Conservation (phyloP, 176 grass and related monocot species). For the Zoysia japonica region DNA sequence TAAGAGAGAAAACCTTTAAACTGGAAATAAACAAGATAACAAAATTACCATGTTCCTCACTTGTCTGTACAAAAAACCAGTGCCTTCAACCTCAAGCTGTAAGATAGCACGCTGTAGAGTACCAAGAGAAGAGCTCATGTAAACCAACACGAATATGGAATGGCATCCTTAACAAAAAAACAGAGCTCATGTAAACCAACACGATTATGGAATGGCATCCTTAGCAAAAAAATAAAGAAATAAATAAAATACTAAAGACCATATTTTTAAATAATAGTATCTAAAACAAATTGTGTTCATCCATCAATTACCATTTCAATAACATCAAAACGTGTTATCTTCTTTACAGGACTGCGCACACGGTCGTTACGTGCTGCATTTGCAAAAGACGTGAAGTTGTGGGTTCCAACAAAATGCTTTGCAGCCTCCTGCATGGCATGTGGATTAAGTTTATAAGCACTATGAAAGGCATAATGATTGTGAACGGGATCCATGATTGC, state of each 20-base stretch:
- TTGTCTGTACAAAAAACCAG: constrained; percentile 96
- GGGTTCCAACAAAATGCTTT: constrained; percentile 75
- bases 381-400: constrained; percentile 91
- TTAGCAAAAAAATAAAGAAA: too few species aligned
- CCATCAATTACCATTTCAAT: constrained; percentile 65
- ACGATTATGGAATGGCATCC: too few species aligned
- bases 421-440: constrained; percentile 81
- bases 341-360: constrained; percentile 63
- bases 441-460: constrained; percentile 75
- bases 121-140: constrained; percentile 36
- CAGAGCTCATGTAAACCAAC: background rate
- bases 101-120: constrained; percentile 67
- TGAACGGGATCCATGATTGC: constrained; percentile 87
- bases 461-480: constrained; percentile 67
- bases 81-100: constrained; percentile 92
- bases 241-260: background rate
- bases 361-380: constrained; percentile 75
- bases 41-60: constrained; percentile 95
- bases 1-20: constrained; percentile 22
- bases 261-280: background rate
- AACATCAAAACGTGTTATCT: constrained; percentile 78
- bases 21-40: background rate
- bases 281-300: background rate
- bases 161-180: background rate
- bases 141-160: background rate